phyloP scores from a whole-genome alignment of 257 asterid species.

The Primulina tabacum region DNA sequence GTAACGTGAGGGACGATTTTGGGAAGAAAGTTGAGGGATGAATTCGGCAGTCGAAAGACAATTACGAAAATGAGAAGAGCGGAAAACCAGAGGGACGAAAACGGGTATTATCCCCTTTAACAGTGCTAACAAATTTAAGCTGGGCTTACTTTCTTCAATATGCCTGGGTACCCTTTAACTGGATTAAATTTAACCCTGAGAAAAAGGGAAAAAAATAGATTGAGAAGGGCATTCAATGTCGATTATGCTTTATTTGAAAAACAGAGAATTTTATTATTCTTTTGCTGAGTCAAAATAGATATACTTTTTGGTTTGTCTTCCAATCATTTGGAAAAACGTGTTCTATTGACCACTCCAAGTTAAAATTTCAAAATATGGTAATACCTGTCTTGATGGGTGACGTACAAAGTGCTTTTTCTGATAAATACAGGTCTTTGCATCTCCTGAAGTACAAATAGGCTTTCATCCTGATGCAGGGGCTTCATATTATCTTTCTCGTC shows the following conservation, averaged over 20 bases:
- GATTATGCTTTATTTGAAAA: too few species aligned
- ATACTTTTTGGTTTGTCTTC: neutral
- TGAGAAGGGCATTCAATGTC: neutral
- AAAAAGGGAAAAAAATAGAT: too few species aligned
- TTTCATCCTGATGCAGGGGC: conserved; percentile 99
- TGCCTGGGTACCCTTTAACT: too few species aligned
- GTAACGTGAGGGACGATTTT: too few species aligned
- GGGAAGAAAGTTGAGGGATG: too few species aligned
- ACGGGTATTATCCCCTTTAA: too few species aligned
- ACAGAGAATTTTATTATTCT: neutral
- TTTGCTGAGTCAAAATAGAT: neutral
- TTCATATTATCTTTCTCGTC: conserved; percentile 94
- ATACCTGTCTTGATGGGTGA: conserved; percentile 2
- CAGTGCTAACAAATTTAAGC: neutral
- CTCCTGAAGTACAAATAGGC: conserved; percentile 89
- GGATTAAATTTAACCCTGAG: too few species aligned
- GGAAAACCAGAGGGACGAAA: too few species aligned
- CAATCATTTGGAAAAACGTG: neutral
- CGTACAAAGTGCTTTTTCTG: conserved; percentile 6
- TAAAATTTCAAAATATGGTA: neutral
- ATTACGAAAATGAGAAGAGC: too few species aligned
- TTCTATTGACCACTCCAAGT: neutral
- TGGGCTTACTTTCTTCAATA: neutral
- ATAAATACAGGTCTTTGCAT: conserved; percentile 60
- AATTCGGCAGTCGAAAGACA: too few species aligned